These are phyloP conservation scores for Penicillium paradoxum DNA, from an alignment of 495 filamentous ascomycete species.

Conservation along the genomic window DNA sequence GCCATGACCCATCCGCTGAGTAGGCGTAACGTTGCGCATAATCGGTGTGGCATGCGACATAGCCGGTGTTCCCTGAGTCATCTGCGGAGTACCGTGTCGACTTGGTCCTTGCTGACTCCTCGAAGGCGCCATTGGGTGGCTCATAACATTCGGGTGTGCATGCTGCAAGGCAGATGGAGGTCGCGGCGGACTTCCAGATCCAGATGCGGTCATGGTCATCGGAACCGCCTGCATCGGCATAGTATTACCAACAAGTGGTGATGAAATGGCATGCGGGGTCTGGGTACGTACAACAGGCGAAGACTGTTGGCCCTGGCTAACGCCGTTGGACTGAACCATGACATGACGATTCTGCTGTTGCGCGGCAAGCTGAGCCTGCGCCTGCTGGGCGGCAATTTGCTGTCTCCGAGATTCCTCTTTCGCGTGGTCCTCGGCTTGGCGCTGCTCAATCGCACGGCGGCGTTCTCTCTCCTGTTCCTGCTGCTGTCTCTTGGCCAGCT, in stretches of 20 bases:
- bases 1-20: conserved; percentile 65
- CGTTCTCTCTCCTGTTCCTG: conserved; percentile 44
- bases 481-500: conserved; percentile 44
- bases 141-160: conserved; percentile 61
- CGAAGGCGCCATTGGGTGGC: conserved; percentile 68
- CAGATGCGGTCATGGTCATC: conserved; percentile 76
- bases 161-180: conserved; percentile 74
- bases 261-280: conserved; percentile 73
- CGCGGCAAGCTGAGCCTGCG: conserved; percentile 44
- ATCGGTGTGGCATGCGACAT: conserved; percentile 68
- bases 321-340: conserved; percentile 51
- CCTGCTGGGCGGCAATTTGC: conserved; percentile 44
- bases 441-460: conserved; percentile 38
- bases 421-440: conserved; percentile 47
- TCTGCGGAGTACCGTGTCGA: conserved; percentile 73
- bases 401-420: conserved; percentile 43
- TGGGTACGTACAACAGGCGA: conserved; percentile 76
- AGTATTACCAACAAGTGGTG: conserved; percentile 61
- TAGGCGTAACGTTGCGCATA: conserved; percentile 64
- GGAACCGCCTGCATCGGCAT: conserved; percentile 54
- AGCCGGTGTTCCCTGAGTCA: conserved; percentile 73
- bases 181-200: conserved; percentile 68
- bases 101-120: conserved; percentile 76
- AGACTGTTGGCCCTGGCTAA: conserved; percentile 65
- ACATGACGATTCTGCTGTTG: conserved; percentile 45